Conservation (phyloP, 176 grass and related monocot genomes). For the Calamus simplicifolius region DNA sequence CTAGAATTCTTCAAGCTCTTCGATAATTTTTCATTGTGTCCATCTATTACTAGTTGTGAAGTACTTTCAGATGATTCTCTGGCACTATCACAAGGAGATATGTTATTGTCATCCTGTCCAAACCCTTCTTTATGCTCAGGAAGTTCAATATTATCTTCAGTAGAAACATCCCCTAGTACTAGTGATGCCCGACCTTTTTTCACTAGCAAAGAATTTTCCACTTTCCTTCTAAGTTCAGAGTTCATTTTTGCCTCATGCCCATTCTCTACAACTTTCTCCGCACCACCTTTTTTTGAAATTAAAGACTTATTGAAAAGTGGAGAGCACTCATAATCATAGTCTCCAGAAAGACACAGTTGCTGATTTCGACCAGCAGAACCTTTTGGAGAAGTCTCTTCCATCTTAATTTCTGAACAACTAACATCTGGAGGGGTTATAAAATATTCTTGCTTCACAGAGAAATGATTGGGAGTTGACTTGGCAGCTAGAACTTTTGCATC, state of each 20-base stretch:
- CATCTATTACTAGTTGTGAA: conserved; percentile 10
- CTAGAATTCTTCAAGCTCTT: conserved; percentile 30
- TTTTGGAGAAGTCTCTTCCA: not conserved
- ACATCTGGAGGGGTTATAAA: too few species aligned
- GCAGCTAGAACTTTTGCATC: conserved; percentile 22
- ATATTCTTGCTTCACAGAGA: conserved; percentile 18
- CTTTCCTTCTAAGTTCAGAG: conserved; percentile 27
- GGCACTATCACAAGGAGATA: conserved; percentile 13
- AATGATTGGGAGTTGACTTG: conserved; percentile 24
- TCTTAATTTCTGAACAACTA: not conserved
- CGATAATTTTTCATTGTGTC: conserved; percentile 29
- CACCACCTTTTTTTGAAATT: conserved; percentile 19
- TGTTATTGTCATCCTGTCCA: conserved; percentile 10
- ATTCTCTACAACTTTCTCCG: conserved; percentile 27
- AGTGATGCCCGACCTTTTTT: conserved; percentile 22
- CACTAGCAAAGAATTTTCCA: conserved; percentile 31
- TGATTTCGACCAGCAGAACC: not conserved
- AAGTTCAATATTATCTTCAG: too few species aligned
- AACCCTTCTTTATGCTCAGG: conserved; percentile 27
- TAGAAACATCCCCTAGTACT: conserved; percentile 29
- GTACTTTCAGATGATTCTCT: conserved; percentile 8
- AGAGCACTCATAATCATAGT: not conserved
- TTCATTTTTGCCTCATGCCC: conserved; percentile 10
- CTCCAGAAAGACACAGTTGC: too few species aligned
- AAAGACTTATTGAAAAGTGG: too few species aligned